These are phyloP conservation scores for Thelonectria discophora DNA, from an alignment of 2,329 filamentous ascomycete species.

Conservation along the genomic window DNA sequence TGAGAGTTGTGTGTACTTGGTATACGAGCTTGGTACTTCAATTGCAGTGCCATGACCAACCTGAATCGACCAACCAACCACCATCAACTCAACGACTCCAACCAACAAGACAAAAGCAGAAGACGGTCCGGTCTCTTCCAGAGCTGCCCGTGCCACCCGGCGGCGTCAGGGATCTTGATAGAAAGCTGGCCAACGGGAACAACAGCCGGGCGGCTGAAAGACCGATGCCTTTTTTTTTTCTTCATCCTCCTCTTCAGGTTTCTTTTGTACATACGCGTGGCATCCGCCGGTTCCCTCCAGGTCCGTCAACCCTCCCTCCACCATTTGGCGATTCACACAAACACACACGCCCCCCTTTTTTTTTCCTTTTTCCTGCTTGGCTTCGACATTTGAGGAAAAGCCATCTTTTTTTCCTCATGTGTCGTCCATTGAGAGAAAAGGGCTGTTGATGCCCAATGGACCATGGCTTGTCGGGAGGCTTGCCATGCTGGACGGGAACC, in stretches of 20 bases:
- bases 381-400: background rate
- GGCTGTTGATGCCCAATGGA: background rate
- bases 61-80: no score
- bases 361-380: background rate
- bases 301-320: no score
- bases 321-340: no score
- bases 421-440: background rate
- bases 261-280: no score
- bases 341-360: background rate
- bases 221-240: background rate
- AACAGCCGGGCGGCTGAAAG: constrained; percentile 47
- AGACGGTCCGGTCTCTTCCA: background rate
- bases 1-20: no score
- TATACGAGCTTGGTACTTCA: no score
- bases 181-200: constrained; percentile 56
- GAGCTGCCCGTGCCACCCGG: constrained; percentile 20
- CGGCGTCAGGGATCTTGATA: constrained; percentile 38
- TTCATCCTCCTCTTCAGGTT: no score
- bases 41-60: no score
- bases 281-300: no score
- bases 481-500: background rate
- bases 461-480: background rate
- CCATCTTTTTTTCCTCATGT: background rate
- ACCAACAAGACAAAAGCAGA: constrained; percentile 19
- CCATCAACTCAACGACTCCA: background rate